Conservation (phyloP, 495 filamentous ascomycete species). For the Trichoderma orchidacearum region DNA sequence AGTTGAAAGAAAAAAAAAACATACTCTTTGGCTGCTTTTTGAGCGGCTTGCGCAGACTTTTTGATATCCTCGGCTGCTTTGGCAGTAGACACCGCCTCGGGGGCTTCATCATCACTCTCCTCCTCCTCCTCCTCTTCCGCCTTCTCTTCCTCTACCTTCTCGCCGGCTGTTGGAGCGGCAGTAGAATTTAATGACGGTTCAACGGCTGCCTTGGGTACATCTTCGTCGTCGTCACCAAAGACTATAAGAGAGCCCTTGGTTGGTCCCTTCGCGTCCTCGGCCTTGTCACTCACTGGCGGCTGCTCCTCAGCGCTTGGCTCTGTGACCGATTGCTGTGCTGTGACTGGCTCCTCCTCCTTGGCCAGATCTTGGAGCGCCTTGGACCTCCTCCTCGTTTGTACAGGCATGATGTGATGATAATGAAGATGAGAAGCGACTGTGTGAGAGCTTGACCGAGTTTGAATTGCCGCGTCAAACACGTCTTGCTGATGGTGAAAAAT, state of each 20-base stretch:
- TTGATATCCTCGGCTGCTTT: conserved; percentile 17
- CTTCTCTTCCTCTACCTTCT: conserved; percentile 7
- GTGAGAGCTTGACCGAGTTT: neutral
- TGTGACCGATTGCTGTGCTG: neutral
- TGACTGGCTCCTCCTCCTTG: neutral
- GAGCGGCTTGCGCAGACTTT: conserved; percentile 21
- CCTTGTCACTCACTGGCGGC: conserved; percentile 1
- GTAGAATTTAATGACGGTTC: conserved; percentile 8
- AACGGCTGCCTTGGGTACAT: conserved; percentile 17
- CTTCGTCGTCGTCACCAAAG: conserved; percentile 18
- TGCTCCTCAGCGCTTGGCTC: neutral
- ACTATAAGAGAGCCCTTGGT: conserved; percentile 14
- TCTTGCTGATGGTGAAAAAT: too few species aligned
- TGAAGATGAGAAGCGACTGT: neutral
- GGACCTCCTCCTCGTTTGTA: neutral
- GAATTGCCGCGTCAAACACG: neutral
- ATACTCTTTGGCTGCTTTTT: conserved; percentile 28
- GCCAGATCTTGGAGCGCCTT: neutral
- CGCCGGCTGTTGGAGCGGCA: conserved; percentile 12
- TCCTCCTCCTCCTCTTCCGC: conserved; percentile 17
- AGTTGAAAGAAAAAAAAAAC: neutral
- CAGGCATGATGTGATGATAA: too few species aligned
- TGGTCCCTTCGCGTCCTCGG: neutral
- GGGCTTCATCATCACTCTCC: conserved; percentile 28
- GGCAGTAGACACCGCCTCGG: conserved; percentile 29